Percentiles rank a stretch among this genome's conserved stretches.
Evolutionary conservation across 129 eudicot species (phyloP).

Genomic region (Scalesia atractyloides): DNA sequence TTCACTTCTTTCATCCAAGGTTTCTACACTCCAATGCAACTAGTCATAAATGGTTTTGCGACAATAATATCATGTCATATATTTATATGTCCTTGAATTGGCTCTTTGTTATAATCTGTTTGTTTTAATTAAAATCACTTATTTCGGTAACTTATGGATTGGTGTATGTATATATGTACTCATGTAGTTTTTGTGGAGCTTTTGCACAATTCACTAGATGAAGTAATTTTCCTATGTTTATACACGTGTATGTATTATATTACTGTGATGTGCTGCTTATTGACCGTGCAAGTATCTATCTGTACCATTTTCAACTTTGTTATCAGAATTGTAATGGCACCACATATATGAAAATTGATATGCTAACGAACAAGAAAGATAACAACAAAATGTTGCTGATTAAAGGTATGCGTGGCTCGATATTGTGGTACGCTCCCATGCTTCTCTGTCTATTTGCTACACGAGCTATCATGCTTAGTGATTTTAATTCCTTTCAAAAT

Average conservation of each 20-base stretch:
- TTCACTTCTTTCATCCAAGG: constrained; percentile 86
- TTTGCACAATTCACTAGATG: constrained; percentile 90
- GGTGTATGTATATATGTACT: neutral
- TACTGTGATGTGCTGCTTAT: constrained; percentile 8
- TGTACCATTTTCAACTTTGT: neutral
- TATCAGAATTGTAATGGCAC: constrained; percentile 84
- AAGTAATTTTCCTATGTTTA: constrained; percentile 44
- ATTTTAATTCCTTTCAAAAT: too few species aligned
- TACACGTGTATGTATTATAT: neutral
- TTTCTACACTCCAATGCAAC: constrained; percentile 96
- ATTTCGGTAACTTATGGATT: neutral
- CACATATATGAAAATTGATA: constrained; percentile 76
- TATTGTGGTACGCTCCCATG: too few species aligned
- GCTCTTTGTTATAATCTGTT: too few species aligned
- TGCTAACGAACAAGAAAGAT: constrained; percentile 75
- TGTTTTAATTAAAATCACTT: constrained; percentile 7
- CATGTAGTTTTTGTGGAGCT: constrained; percentile 92
- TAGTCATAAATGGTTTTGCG: constrained; percentile 99
- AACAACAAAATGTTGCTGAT: constrained; percentile 77
- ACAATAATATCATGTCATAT: constrained; percentile 51
- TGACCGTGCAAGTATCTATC: too few species aligned
- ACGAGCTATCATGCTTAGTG: too few species aligned
- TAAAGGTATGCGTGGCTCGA: constrained; percentile 63
- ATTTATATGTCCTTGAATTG: too few species aligned
- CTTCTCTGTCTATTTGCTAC: too few species aligned